Conservation (phyloP, 805 yeast species). For the Hanseniaspora clermontiae region DNA sequence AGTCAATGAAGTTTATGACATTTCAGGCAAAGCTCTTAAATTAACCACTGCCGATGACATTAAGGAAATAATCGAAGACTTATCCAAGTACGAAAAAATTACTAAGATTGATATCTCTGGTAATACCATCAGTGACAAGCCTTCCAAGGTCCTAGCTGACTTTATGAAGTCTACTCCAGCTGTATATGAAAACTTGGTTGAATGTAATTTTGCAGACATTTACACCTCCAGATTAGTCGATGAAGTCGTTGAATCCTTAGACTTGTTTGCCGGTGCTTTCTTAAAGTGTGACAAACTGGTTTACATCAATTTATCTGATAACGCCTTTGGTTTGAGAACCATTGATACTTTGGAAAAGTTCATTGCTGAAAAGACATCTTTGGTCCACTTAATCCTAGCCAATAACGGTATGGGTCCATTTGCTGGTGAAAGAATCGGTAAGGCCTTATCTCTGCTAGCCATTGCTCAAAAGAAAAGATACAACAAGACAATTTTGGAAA, state of each 20-base stretch:
- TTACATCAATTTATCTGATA: constrained; percentile 76
- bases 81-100: constrained; percentile 29
- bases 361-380: constrained; percentile 58
- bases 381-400: constrained; percentile 76
- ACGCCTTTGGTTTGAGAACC: constrained; percentile 93
- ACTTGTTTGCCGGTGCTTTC: constrained; percentile 58
- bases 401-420: constrained; percentile 98
- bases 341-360: constrained; percentile 78
- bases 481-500: constrained; percentile 45
- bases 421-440: constrained; percentile 90
- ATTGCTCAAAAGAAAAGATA: constrained; percentile 39
- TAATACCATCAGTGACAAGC: constrained; percentile 86
- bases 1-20: constrained; percentile 41
- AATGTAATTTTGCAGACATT: constrained; percentile 77
- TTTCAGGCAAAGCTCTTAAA: constrained; percentile 65
- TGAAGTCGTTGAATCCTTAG: constrained; percentile 80
- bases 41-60: constrained; percentile 63
- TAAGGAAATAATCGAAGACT: constrained; percentile 50
- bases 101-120: constrained; percentile 73
- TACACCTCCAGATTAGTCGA: constrained; percentile 90
- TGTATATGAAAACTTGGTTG: constrained; percentile 38
- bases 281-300: constrained; percentile 54
- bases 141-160: constrained; percentile 59
- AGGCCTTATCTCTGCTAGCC: constrained; percentile 63
- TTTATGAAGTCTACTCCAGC: constrained; percentile 31